Evolutionary conservation across 192 early-diverging fungal species (phyloP), one percentile per base, ranked within the genome.

Genomic region (Umbelopsis sp.): DNA sequence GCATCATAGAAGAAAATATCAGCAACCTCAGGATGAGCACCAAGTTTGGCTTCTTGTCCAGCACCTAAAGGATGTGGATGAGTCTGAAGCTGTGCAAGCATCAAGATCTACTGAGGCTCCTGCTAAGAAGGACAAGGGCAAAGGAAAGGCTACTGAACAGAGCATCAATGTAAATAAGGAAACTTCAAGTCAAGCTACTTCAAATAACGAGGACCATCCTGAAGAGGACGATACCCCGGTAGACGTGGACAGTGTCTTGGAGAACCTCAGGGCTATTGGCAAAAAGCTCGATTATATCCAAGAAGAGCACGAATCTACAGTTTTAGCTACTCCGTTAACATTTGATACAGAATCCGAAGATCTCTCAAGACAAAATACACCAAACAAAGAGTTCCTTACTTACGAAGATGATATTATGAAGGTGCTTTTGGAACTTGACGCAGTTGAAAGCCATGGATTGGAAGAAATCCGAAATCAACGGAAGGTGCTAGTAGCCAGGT

Each of bases 371-470:
- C 51, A 32, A 21, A 68, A 51, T 25, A 16, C 51, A 11, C 26
- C 72, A 9, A 80, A 80, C 36, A 74, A 71, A 4, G 54, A 68
- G 41, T 75, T 80, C 25, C 17, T 80, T 7, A 22, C 29, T 3
- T 80, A 80, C 45, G 78, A 80, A 72, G 73, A 80, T 34, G 70
- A 72, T 31, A 65, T 80, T 11, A 72, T 80, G 66, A 69, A 70
- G 24, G 22, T 72, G 20, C 20, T 80, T 25, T n/a, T 80, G n/a
- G 49, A 71, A 34, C 49, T 80, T 2, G 78, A 80, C 45, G 66
- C 51, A 21, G 54, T 80, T 26, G n/a, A 62, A 16, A 75, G 74
- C 12, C 44, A 75, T 47, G 78, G 73, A 24, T 54, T 75, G 4
- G 32, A 62, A 22, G 65, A 22, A 17, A 62, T 80, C 9, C 52